phyloP scores from a whole-genome alignment of 805 yeast genomes.

The Candida oleophila region DNA sequence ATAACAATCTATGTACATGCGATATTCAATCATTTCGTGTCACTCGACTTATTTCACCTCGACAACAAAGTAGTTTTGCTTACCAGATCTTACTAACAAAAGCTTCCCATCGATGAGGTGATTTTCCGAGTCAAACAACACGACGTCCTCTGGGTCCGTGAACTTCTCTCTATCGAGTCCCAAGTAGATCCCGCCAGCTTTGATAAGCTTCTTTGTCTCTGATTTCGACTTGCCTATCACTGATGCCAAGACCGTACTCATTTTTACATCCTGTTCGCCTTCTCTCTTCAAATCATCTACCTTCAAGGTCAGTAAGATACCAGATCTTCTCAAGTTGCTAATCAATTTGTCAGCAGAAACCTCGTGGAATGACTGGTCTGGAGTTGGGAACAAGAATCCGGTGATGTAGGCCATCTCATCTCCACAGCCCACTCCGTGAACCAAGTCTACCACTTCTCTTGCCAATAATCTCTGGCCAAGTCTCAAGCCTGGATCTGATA shows the following conservation, averaged over 20 bases:
- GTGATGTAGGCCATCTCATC: conserved; percentile 65
- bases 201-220: conserved; percentile 61
- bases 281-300: conserved; percentile 26
- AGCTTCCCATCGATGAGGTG: conserved; percentile 59
- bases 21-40: no score
- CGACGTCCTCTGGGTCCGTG: conserved; percentile 45
- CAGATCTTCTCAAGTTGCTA: conserved; percentile 56
- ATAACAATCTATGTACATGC: neutral
- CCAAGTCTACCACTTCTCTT: conserved; percentile 77
- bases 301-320: conserved; percentile 44
- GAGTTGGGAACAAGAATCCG: conserved; percentile 61
- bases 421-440: conserved; percentile 82
- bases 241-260: conserved; percentile 52
- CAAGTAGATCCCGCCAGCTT: conserved; percentile 69
- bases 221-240: conserved; percentile 50
- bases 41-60: no score
- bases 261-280: conserved; percentile 35
- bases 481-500: conserved; percentile 57
- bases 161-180: conserved; percentile 60
- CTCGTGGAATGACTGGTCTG: conserved; percentile 48
- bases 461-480: conserved; percentile 79
- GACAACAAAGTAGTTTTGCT: conserved; percentile 61
- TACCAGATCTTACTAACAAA: conserved; percentile 72
- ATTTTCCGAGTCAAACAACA: conserved; percentile 44
- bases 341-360: conserved; percentile 50